Conservation (phyloP, 2,329 filamentous ascomycete genomes). For the Aspergillus tubingensis region DNA sequence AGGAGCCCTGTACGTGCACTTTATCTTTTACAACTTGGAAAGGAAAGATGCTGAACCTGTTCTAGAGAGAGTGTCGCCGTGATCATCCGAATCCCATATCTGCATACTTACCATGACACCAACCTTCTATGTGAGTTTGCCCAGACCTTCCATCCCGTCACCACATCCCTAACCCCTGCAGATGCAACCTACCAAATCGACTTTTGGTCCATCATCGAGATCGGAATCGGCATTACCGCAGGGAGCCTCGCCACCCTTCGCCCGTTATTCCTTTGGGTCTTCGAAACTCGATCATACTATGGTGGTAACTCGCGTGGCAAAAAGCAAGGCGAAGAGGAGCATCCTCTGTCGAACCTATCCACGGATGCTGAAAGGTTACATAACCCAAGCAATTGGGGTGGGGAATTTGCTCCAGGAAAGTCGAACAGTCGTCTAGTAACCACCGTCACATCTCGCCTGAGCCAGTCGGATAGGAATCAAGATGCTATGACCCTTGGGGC, state of each 20-base stretch:
- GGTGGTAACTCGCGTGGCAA: background rate
- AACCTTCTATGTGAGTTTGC: slow-evolving; percentile 30
- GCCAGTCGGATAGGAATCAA: background rate
- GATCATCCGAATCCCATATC: slow-evolving; percentile 25
- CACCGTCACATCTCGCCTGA: background rate
- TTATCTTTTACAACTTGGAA: no score
- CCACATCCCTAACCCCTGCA: slow-evolving; percentile 23
- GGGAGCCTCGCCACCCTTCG: slow-evolving; percentile 42
- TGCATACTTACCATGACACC: slow-evolving; percentile 17
- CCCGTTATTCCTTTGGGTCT: slow-evolving; percentile 43
- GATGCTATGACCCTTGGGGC: background rate
- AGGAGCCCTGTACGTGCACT: slow-evolving; percentile 48
- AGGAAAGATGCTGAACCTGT: background rate
- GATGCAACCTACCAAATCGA: slow-evolving; percentile 49
- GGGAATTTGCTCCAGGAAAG: background rate
- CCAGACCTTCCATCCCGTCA: background rate
- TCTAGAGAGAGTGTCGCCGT: slow-evolving; percentile 29
- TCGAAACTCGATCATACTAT: slow-evolving; percentile 4
- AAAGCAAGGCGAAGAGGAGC: background rate
- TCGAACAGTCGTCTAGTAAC: background rate
- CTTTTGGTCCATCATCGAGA: slow-evolving; percentile 40
- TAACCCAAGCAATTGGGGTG: slow-evolving; percentile 7
- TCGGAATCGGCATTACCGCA: slow-evolving; percentile 41
- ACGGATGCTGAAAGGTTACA: background rate
- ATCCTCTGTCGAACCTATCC: background rate